Conservation (phyloP, 2,329 filamentous ascomycete species). For the Chaetomium globosum region DNA sequence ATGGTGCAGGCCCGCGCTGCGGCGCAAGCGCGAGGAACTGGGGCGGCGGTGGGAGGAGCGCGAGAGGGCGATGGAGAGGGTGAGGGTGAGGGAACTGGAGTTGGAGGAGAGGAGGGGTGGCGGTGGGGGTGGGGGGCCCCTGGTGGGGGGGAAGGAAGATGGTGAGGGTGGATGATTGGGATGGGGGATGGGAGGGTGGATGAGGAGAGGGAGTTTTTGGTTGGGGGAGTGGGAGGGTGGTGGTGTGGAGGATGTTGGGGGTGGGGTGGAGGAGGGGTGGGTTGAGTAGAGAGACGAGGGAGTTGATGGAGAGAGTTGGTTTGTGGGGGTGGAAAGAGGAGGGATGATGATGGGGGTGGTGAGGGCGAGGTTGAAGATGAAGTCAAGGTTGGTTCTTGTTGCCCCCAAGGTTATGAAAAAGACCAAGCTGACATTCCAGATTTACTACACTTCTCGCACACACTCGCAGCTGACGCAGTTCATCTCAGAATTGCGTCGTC, state of each 20-base stretch:
- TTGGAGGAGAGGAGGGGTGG: slow-evolving; percentile 41
- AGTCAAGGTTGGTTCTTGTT: slow-evolving; percentile 59
- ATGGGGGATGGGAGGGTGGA: slow-evolving; percentile 45
- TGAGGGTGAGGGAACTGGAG: slow-evolving; percentile 60
- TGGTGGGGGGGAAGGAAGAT: slow-evolving; percentile 54
- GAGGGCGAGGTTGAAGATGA: slow-evolving; percentile 60
- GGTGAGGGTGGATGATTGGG: slow-evolving; percentile 23
- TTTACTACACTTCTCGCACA: slow-evolving; percentile 90
- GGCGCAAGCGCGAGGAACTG: slow-evolving; percentile 68
- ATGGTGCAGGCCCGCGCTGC: slow-evolving; percentile 76
- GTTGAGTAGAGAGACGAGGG: slow-evolving; percentile 74
- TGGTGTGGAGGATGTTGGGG: slow-evolving; percentile 41
- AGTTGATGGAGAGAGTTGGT: slow-evolving; percentile 69
- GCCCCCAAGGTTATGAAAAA: neutral
- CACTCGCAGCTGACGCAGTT: slow-evolving; percentile 92
- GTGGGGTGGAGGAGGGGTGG: slow-evolving; percentile 49
- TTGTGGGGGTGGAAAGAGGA: slow-evolving; percentile 43
- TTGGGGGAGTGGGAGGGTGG: slow-evolving; percentile 71
- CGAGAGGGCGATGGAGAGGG: slow-evolving; percentile 58
- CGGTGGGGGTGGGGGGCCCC: slow-evolving; percentile 63
- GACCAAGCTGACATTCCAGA: slow-evolving; percentile 46
- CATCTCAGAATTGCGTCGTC: slow-evolving; percentile 76
- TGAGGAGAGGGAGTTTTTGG: slow-evolving; percentile 70
- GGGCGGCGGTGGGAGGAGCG: slow-evolving; percentile 69
- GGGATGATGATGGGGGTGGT: slow-evolving; percentile 43